Evolutionary conservation across 805 yeast genomes (phyloP).

Genomic region (Nakazawaea laoshanensis): DNA sequence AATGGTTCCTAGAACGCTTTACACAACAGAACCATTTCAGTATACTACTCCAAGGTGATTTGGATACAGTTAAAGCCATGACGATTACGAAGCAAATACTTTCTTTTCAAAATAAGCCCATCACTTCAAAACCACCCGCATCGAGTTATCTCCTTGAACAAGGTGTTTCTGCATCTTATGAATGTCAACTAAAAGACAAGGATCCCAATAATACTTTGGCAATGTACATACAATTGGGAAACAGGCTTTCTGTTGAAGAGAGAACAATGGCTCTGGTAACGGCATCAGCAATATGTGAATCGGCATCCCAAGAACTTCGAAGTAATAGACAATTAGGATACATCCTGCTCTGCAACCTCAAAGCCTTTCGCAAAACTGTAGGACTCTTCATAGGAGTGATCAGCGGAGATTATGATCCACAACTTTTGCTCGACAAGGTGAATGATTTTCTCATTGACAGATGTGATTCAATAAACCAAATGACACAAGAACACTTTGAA

Average conservation of each 20-base stretch:
- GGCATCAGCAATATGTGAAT: slow-evolving; percentile 35
- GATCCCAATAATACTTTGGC: slow-evolving; percentile 48
- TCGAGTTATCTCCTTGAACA: too few relatives aligned
- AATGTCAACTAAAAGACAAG: too few relatives aligned
- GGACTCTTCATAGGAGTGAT: slow-evolving; percentile 54
- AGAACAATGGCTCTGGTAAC: slow-evolving; percentile 37
- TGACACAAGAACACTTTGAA: too few relatives aligned
- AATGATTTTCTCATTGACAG: slow-evolving; percentile 34
- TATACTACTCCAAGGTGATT: too few relatives aligned
- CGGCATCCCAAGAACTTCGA: slow-evolving; percentile 40
- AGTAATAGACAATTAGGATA: slow-evolving; percentile 55
- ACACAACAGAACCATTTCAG: too few relatives aligned
- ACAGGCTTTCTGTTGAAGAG: slow-evolving; percentile 23
- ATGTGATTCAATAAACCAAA: slow-evolving; percentile 11
- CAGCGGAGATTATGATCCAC: slow-evolving; percentile 38
- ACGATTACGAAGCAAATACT: too few relatives aligned
- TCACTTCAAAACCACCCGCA: too few relatives aligned
- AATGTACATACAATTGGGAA: slow-evolving; percentile 51
- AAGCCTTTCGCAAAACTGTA: slow-evolving; percentile 39
- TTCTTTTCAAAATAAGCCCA: too few relatives aligned
- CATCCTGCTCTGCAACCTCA: slow-evolving; percentile 46
- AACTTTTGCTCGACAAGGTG: slow-evolving; percentile 32
- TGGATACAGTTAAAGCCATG: too few relatives aligned
- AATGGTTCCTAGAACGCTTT: too few relatives aligned
- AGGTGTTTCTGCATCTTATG: too few relatives aligned